Base-by-base conservation (phyloP, 495 filamentous ascomycete species). In the Daldinia bambusicola region DNA sequence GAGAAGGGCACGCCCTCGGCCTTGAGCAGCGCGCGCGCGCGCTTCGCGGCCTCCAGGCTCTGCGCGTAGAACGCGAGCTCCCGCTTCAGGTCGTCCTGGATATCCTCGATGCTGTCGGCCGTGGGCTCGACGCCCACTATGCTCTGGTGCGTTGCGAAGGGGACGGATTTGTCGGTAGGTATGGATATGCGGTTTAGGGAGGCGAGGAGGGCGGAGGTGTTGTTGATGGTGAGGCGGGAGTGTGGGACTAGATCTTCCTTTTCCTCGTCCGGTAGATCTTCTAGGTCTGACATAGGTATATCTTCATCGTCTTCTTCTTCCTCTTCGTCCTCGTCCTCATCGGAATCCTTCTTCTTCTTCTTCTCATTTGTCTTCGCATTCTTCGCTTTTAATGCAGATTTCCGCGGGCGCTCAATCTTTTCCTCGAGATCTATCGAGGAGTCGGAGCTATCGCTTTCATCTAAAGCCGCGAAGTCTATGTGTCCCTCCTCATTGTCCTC, bases 191-290 rank as follows among this genome's bases (percentile, higher is more conserved):
- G 92, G 73, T 90, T 91, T 61, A 93, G 84, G 32, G 92, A 87
- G 66, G 90, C 81, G 62, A 84, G 88, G 38, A 99, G 92, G 20
- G 93, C 95, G 62, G 92, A 81, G 57, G 92, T 93, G 83, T 99
- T 99, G 86, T 99, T 98, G 83, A 98, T 98, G 50, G 94, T 98
- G 69, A 97, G 90, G 70, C 95, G 93, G 76, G 95, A 93, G 79
- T 96, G 90, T 16, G 93, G 91, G 57, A 95, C 85, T 7, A 97
- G 82, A 73, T 97, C 95, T 69, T 91, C 93, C 72, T 89, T 90
- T 66, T 95, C 93, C 74, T 92, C 91, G 26, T 90, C 90, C 37
- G 90, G 88, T 20, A 97, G 85, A 36, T 90, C 89, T 72, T 89
- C 88, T 61, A 93, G 84, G 76, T 97, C 93, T 37, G 93, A 95